Percentiles rank a stretch among this genome's conserved stretches.
Conservation (phyloP, 2,329 filamentous ascomycete species). For the Piedraia hortae region DNA sequence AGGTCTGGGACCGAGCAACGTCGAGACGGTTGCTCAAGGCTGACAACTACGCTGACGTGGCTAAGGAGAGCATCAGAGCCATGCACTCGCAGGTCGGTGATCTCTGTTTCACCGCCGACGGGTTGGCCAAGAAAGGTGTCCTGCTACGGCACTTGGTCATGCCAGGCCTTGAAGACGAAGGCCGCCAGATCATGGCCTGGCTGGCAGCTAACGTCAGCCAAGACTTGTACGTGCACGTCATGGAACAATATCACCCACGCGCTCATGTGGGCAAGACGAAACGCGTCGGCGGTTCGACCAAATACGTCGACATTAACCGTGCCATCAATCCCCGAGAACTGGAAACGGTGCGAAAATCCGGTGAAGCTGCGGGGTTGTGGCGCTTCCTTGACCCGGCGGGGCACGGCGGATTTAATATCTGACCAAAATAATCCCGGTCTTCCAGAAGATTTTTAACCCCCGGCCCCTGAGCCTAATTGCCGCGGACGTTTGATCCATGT, state of each 20-base stretch:
- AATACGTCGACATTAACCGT: constrained; percentile 60
- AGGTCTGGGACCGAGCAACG: constrained; percentile 24
- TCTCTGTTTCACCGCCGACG: constrained; percentile 54
- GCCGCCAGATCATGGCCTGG: constrained; percentile 46
- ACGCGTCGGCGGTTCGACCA: constrained; percentile 14
- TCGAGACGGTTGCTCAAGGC: not conserved
- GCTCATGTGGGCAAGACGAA: constrained; percentile 53
- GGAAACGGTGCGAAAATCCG: constrained; percentile 35
- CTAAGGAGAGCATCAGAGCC: constrained; percentile 47
- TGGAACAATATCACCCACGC: constrained; percentile 66
- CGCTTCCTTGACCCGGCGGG: constrained; percentile 41
- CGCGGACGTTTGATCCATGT: no score
- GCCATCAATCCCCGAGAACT: constrained; percentile 37
- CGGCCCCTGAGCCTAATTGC: no score
- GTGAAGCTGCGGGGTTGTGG: constrained; percentile 47
- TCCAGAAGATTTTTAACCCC: no score
- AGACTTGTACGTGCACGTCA: constrained; percentile 60
- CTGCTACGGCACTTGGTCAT: constrained; percentile 60
- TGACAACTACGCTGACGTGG: constrained; percentile 9
- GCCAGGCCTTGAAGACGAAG: constrained; percentile 53
- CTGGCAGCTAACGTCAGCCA: constrained; percentile 43
- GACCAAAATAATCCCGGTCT: constrained; percentile 1
- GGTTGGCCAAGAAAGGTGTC: constrained; percentile 51
- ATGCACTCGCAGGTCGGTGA: constrained; percentile 68
- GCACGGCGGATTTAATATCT: constrained; percentile 27